Base-by-base conservation (phyloP, 2,329 filamentous ascomycete species). In the Chaetomiaceae sp. region DNA sequence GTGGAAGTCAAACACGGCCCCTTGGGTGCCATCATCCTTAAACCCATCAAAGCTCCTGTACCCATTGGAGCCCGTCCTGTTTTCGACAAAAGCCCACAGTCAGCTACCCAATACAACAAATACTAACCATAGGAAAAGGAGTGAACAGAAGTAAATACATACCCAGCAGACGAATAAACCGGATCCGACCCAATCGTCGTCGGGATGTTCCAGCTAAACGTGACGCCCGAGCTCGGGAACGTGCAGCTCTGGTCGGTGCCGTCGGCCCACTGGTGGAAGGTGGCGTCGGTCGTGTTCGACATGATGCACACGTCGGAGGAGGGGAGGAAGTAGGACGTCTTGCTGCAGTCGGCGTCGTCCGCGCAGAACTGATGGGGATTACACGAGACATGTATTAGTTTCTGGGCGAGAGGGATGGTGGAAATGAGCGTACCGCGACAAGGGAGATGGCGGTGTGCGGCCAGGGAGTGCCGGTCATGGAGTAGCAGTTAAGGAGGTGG, bases 271-370 rank as follows among this genome's bases (percentile, higher is more conserved):
- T n/a, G 17, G 48, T 52, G 44, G 40, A 31, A 42, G 4, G 20
- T 10, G 16, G 25, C 31, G 16, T n/a, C 39, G 42, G 14, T 23
- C 25, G 37, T 34, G 12, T 5, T 35, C 5, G 27, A 30, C 49
- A 39, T 19, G 39, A 50, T 27, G 42, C 53, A 57, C 17, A n/a
- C 27, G 39, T 58, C 49, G 25, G 21, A 31, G 33, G 8, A 8
- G 3, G 44, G n/a, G 27, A 48, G n/a, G 19, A 3, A 5, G 39
- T 43, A 38, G 4, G 25, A 31, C 21, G 47, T 13, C 34, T 17
- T 34, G 49, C 50, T 55, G 48, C 55, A 59, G 44, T 53, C 45
- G 34, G 53, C 43, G 47, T 59, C 57, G 44, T 59, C 57, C 31
- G 48, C 43, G 53, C 57, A 59, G 40, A 55, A 59, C 57, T 59